Percentiles rank a stretch among this genome's conserved stretches.
These are phyloP conservation scores for Pseudogymnoascus sp. DNA, from an alignment of 2,329 filamentous ascomycete genomes.

Conservation along the genomic window DNA sequence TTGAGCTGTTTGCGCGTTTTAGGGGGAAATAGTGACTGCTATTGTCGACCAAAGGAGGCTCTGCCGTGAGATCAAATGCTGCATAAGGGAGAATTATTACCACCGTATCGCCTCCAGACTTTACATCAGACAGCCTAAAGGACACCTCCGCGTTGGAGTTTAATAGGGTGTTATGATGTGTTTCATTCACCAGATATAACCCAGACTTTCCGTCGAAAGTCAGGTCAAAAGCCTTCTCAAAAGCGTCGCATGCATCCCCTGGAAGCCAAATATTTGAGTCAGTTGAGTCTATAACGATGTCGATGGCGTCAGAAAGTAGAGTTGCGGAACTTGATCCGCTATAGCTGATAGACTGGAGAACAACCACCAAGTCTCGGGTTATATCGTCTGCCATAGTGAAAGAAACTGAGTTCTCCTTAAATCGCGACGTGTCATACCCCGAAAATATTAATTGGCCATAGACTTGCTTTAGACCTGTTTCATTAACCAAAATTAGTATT, in stretches of 20 bases:
- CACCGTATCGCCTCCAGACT: conserved; percentile 19
- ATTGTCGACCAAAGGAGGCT: conserved; percentile 21
- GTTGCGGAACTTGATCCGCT: conserved; percentile 29
- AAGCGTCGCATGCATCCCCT: conserved; percentile 25
- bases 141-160: conserved; percentile 26
- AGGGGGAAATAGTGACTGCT: conserved; percentile 29
- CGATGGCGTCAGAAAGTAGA: conserved; percentile 29
- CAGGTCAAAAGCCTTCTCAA: conserved; percentile 30
- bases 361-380: conserved; percentile 32
- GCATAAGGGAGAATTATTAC: conserved; percentile 29
- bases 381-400: conserved; percentile 32
- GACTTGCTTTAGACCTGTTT: conserved; percentile 21
- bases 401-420: conserved; percentile 32
- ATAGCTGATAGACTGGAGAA: conserved; percentile 34
- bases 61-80: conserved; percentile 28
- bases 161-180: conserved; percentile 22
- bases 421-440: conserved; percentile 36
- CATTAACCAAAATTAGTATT: neutral
- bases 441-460: conserved; percentile 35
- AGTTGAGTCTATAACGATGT: conserved; percentile 28
- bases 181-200: conserved; percentile 28
- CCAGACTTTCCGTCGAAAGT: conserved; percentile 23
- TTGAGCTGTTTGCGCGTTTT: conserved; percentile 21
- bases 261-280: conserved; percentile 31
- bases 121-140: conserved; percentile 23